These are phyloP conservation scores for Patellaria atrata DNA, from an alignment of 495 filamentous ascomycete genomes.

Conservation along the genomic window DNA sequence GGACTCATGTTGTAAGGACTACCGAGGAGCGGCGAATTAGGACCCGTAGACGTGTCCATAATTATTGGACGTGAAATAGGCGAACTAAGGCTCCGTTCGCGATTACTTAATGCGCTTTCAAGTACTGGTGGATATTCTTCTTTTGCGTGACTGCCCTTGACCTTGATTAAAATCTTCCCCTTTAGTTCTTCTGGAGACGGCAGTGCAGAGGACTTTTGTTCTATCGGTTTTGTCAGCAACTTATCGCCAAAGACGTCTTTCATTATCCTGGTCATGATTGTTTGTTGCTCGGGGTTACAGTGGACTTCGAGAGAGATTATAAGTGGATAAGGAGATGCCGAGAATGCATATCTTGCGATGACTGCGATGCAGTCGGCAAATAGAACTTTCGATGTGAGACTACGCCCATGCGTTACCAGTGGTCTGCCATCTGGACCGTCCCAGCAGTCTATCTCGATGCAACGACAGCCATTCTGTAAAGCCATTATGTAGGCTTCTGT, in stretches of 20 bases:
- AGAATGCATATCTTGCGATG: conserved; percentile 86
- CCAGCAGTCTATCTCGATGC: conserved; percentile 97
- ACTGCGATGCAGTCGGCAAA: conserved; percentile 84
- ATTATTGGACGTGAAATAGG: conserved; percentile 29
- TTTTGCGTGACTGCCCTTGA: conserved; percentile 51
- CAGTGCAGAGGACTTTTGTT: conserved; percentile 46
- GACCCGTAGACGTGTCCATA: conserved; percentile 39
- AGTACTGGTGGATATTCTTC: conserved; percentile 14
- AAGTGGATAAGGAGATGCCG: conserved; percentile 64
- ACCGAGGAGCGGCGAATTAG: conserved; percentile 38
- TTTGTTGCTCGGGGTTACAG: conserved; percentile 70
- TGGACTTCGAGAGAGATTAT: conserved; percentile 94
- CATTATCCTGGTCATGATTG: conserved; percentile 83
- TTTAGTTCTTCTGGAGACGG: conserved; percentile 78
- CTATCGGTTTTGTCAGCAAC: conserved; percentile 53
- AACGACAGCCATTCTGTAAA: conserved; percentile 78
- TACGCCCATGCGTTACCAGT: conserved; percentile 79
- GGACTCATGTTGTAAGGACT: conserved; percentile 35
- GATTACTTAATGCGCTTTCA: conserved; percentile 19
- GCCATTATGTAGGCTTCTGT: conserved; percentile 88
- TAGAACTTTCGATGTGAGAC: conserved; percentile 68
- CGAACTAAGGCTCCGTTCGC: conserved; percentile 64
- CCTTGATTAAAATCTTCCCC: conserved; percentile 78
- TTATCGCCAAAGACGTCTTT: conserved; percentile 62
- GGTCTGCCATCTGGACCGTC: conserved; percentile 77